These are phyloP conservation scores for Diaporthe sp. DNA, from an alignment of 2,329 filamentous ascomycete genomes.

Conservation along the genomic window DNA sequence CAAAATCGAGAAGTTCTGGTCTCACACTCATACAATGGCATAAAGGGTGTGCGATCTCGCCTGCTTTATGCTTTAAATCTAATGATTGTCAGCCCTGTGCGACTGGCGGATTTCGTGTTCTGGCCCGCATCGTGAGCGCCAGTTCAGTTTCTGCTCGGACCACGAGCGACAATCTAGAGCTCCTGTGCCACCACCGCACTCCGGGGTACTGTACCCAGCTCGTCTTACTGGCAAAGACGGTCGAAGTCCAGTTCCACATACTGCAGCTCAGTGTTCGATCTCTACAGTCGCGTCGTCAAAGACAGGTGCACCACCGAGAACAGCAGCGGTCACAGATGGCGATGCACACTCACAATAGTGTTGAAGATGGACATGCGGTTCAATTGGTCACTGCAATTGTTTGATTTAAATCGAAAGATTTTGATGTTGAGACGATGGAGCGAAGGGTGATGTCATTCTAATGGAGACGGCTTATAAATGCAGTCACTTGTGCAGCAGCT, in stretches of 20 bases:
- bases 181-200: background rate
- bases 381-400: too few relatives aligned
- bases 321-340: too few relatives aligned
- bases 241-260: background rate
- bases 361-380: too few relatives aligned
- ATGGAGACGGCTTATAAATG: conserved; percentile 2
- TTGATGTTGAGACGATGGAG: too few relatives aligned
- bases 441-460: too few relatives aligned
- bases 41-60: background rate
- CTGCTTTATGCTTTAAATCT: background rate
- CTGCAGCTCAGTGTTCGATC: too few relatives aligned
- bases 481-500: background rate
- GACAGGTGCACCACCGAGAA: too few relatives aligned
- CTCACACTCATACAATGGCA: background rate
- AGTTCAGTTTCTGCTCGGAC: background rate
- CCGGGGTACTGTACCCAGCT: background rate
- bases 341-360: too few relatives aligned
- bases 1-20: background rate
- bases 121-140: background rate
- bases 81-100: background rate
- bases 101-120: background rate
- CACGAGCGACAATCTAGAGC: background rate
- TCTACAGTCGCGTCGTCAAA: too few relatives aligned
- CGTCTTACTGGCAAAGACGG: background rate
- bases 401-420: too few relatives aligned